Percentiles rank a stretch among this genome's conserved stretches.
Evolutionary conservation across 2,329 filamentous ascomycete species (phyloP).

Genomic region (Pseudopyrenochaeta lycopersici): DNA sequence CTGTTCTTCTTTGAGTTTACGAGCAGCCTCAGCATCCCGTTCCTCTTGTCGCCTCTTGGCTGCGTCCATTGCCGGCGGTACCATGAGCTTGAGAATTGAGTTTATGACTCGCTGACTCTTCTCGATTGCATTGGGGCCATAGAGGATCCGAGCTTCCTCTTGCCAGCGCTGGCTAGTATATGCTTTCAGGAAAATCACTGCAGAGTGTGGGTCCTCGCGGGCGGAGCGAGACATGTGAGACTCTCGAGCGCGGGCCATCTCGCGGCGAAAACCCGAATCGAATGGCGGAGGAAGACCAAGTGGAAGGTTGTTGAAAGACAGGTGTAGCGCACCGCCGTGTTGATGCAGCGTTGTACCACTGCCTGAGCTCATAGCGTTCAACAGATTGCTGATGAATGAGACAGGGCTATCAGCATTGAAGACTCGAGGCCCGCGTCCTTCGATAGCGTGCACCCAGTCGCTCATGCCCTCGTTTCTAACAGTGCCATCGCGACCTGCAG

Average conservation of each 20-base stretch:
- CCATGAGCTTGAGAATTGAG: constrained; percentile 75
- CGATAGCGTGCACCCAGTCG: constrained; percentile 64
- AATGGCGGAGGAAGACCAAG: constrained; percentile 44
- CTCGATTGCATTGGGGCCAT: constrained; percentile 73
- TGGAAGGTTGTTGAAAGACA: constrained; percentile 59
- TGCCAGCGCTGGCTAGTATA: constrained; percentile 82
- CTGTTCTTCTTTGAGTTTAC: constrained; percentile 67
- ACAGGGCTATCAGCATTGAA: constrained; percentile 60
- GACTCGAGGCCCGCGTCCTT: constrained; percentile 55
- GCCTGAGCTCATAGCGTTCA: constrained; percentile 63
- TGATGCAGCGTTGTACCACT: constrained; percentile 39
- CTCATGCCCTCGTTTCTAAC: constrained; percentile 54
- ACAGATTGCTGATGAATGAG: constrained; percentile 66
- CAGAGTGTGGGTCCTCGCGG: constrained; percentile 72
- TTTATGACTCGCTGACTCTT: constrained; percentile 74
- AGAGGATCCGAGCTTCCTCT: constrained; percentile 89
- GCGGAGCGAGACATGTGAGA: constrained; percentile 43
- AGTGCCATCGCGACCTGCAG: constrained; percentile 33
- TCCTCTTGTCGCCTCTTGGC: constrained; percentile 78
- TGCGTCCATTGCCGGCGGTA: constrained; percentile 84
- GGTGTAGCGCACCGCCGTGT: constrained; percentile 59
- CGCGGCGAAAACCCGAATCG: constrained; percentile 41
- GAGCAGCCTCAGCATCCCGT: constrained; percentile 76
- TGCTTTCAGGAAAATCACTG: constrained; percentile 76
- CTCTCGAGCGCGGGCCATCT: constrained; percentile 43